phyloP scores from a whole-genome alignment of 257 asterid species.

The Gynochthodes officinalis region DNA sequence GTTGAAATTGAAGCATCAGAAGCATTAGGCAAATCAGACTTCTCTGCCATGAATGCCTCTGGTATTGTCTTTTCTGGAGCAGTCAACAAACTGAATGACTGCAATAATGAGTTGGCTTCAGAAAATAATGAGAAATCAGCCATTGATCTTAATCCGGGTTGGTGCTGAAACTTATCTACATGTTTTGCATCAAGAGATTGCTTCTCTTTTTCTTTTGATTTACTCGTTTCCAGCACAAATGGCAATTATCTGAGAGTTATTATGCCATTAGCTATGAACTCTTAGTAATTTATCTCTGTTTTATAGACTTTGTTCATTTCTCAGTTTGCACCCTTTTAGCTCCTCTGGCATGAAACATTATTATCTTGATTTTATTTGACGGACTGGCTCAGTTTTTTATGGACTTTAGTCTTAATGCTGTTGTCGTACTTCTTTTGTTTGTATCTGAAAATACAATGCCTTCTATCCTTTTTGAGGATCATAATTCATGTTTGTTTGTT shows the following conservation, averaged over 20 bases:
- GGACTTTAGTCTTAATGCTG: neutral
- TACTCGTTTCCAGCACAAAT: neutral
- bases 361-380: neutral
- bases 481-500: slow-evolving; percentile 21
- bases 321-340: neutral
- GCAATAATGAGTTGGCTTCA: slow-evolving; percentile 42
- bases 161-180: slow-evolving; percentile 19
- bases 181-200: neutral
- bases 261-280: neutral
- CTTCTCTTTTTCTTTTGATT: neutral
- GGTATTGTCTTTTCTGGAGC: slow-evolving; percentile 53
- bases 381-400: neutral
- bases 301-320: no score
- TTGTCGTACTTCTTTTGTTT: neutral
- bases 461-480: neutral
- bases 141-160: slow-evolving; percentile 45
- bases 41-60: slow-evolving; percentile 55
- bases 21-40: slow-evolving; percentile 47
- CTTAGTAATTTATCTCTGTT: neutral
- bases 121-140: slow-evolving; percentile 45
- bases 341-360: neutral
- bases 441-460: neutral
- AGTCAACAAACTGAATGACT: slow-evolving; percentile 46
- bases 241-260: neutral
- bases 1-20: slow-evolving; percentile 81